Evolutionary conservation across 1,139 yeast species (phyloP).

Genomic region (Scheffersomyces titani): DNA sequence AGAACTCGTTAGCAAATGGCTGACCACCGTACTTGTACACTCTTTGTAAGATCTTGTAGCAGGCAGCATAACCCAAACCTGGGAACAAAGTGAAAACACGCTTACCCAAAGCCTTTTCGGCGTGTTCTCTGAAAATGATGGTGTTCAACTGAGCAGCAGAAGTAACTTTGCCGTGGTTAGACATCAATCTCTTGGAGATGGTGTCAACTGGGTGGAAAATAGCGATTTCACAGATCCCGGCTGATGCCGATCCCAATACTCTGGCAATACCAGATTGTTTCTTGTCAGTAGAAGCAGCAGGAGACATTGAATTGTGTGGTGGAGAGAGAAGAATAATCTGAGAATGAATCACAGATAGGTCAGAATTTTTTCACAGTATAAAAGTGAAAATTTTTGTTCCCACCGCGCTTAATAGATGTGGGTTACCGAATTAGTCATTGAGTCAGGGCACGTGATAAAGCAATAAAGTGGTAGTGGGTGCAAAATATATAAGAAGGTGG

Average conservation of each 20-base stretch:
- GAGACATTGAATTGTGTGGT: constrained; percentile 40
- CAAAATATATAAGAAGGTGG: neutral
- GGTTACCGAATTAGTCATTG: neutral
- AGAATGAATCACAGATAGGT: neutral
- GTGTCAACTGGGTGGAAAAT: constrained; percentile 99
- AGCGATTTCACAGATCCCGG: constrained; percentile 94
- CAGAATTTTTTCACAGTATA: neutral
- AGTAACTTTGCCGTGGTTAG: constrained; percentile 78
- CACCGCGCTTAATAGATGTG: neutral
- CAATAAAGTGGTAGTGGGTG: neutral
- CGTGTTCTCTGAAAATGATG: constrained; percentile 85
- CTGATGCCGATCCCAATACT: constrained; percentile 93
- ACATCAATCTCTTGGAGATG: constrained; percentile 95
- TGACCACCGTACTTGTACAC: constrained; percentile 99
- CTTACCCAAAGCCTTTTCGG: constrained; percentile 65
- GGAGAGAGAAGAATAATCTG: neutral
- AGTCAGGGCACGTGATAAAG: neutral
- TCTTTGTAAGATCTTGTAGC: constrained; percentile 93
- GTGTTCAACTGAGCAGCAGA: constrained; percentile 67
- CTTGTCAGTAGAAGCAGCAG: constrained; percentile 58
- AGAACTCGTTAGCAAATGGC: constrained; percentile 94
- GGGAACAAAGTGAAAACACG: constrained; percentile 89
- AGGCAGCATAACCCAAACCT: constrained; percentile 97
- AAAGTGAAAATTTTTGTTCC: neutral
- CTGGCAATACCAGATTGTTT: constrained; percentile 91